Base-by-base conservation (phyloP, 371 early-diverging fungal species). In the Apophysomyces sp. region DNA sequence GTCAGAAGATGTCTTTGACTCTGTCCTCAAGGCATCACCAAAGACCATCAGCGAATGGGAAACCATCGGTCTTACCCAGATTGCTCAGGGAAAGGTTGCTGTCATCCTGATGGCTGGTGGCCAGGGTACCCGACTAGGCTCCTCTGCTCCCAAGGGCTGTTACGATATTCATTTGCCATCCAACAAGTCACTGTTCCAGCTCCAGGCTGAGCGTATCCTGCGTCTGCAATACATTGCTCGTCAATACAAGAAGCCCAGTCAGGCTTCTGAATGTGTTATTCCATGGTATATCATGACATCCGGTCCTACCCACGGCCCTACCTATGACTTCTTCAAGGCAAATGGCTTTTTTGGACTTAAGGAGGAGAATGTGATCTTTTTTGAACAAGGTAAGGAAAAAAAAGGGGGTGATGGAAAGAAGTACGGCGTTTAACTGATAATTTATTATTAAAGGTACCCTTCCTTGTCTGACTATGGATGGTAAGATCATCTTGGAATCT, bases 221-320 rank as follows among this genome's bases (percentile, higher is more conserved):
- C 85, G 91, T 55, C 76, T 98, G 51, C 94, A 97, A 77, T 73
- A 83, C 52, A 66, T 97, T 21, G 94, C 91, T 13, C 74, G 77
- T 61, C 68, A 77, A 61, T 77, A 77, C 60, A 55, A 52, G 26
- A 68, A 66, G 37, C 68, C 76, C 55, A 63, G 55, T 30, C 62
- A 59, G 9, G 62, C 74, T 18, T 7, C 18, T 21, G 49, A 44
- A 44, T 78, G 86, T 31, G 78, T 89, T 49, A 91, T 96, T 60
- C 96, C 94, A 53, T 96, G 95, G 95, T 94, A 93, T 68, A 91
- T 97, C 69, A 97, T 97, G 97, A 94, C 94, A 52, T 94, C 94
- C 24, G 96, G 93, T 11, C 95, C 97, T 21, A 97, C 97, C 16
- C 85, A 89, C 61, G 80, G 58, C 3, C 89, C 91, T 26, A 97